Evolutionary conservation across 2,329 filamentous ascomycete genomes (phyloP), one percentile per base, ranked within the genome.

Genomic region (Claviceps humidiphila): DNA sequence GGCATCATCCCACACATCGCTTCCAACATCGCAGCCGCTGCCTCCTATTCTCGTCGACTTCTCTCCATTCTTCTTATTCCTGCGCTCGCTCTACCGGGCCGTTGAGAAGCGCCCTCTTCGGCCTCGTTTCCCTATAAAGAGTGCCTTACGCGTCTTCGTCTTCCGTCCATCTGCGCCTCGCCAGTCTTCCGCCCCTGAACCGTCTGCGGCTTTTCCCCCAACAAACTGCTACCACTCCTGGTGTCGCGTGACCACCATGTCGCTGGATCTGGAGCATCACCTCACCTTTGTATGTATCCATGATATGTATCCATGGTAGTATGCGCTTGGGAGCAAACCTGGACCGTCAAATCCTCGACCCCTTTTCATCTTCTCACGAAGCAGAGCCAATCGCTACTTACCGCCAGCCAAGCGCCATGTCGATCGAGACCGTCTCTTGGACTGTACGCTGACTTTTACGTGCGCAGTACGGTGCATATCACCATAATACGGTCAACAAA

Each of bases 221-320:
- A 34, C 5, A 20, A 39, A 7, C 16, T 4, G 8, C 47, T 16
- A 17, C 20, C 20, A 34, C 42, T 46, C 50, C 51, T 44, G 17
- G 50, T 51, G 50, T 53, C 39, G 49, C 53, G 48, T 56, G 47
- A 54, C 56, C 60, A 63, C 55, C 56, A 83, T 83, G 80, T 79
- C 80, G 60, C 77, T 93, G 63, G 84, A 90, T 63, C 77, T 93
- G 50, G 87, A 93, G 72, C 85, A 82, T 66, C 87, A 91, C 64
- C 75, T 93, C 61, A 81, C 80, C 68, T 90, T 90, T 71, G 87
- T 93, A 47, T 20, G 45, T 47, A 6, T 30, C 44, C 26, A 34
- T 44, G 50, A 47, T 48, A 49, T 42, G 22, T 30, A 44, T 30
- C 26, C 8, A 22, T 48, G 50, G 40, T 48, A 50, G 40, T 30